These are phyloP conservation scores for Colletotrichum eleusines DNA, from an alignment of 2,329 filamentous ascomycete genomes.

Conservation along the genomic window DNA sequence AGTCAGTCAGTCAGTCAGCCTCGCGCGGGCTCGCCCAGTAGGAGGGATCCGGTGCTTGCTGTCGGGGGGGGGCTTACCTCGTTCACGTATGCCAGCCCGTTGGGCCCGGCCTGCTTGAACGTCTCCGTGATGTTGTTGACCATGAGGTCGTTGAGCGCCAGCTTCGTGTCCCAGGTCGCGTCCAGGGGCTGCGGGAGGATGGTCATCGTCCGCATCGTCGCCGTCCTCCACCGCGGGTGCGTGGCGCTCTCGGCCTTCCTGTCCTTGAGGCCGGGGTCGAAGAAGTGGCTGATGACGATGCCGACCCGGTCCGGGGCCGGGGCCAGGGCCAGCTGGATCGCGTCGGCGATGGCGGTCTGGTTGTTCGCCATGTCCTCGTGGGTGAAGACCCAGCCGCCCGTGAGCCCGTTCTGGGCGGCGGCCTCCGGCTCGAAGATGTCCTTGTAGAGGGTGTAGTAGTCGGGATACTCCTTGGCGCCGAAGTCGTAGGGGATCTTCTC, in stretches of 20 bases:
- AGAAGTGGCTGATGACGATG: constrained; percentile 39
- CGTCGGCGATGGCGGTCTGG: constrained; percentile 26
- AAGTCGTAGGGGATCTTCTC: constrained; percentile 35
- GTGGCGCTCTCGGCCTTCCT: constrained; percentile 34
- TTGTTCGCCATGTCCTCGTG: constrained; percentile 37
- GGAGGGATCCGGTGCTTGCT: no score
- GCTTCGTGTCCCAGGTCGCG: constrained; percentile 37
- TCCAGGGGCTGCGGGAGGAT: constrained; percentile 36
- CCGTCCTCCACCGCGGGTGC: constrained; percentile 36
- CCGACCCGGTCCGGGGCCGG: constrained; percentile 19
- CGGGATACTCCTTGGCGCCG: constrained; percentile 26
- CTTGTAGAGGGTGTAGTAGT: constrained; percentile 39
- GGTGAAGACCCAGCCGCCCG: constrained; percentile 42
- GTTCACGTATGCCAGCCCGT: constrained; percentile 36
- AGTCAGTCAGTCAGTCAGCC: constrained; percentile 1
- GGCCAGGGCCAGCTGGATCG: constrained; percentile 21
- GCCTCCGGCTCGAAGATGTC: constrained; percentile 40
- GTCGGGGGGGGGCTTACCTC: constrained; percentile 21
- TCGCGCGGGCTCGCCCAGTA: not conserved
- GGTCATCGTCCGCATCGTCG: constrained; percentile 39
- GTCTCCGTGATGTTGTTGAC: constrained; percentile 40
- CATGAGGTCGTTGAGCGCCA: constrained; percentile 39
- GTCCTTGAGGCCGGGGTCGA: constrained; percentile 26
- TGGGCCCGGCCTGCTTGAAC: constrained; percentile 36
- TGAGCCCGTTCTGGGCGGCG: constrained; percentile 41